phyloP scores from a whole-genome alignment of 805 yeast genomes.

The Millerozyma miso region DNA sequence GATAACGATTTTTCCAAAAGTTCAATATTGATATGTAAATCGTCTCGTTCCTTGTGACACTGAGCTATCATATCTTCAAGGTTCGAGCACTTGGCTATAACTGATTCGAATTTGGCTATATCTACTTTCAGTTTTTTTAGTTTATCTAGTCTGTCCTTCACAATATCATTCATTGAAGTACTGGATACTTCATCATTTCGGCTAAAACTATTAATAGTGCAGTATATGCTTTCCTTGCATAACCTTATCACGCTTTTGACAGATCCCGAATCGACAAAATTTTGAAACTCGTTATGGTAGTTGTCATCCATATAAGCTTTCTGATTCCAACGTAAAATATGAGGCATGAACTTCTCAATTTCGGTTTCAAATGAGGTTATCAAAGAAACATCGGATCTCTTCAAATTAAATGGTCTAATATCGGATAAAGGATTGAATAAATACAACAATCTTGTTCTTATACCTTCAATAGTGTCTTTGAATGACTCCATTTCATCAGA shows the following conservation, averaged over 20 bases:
- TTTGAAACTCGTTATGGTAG: not conserved
- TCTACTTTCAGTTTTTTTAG: slow-evolving; percentile 1
- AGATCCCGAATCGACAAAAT: not conserved
- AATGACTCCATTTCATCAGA: no score
- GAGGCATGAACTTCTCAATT: not conserved
- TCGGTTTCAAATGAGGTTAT: not conserved
- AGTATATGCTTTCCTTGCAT: not conserved
- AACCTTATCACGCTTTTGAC: not conserved
- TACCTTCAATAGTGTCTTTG: no score
- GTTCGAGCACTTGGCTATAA: slow-evolving; percentile 3
- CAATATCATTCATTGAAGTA: not conserved
- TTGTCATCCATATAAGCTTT: not conserved
- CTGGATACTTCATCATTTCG: not conserved
- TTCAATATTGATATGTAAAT: slow-evolving; percentile 41
- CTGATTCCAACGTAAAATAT: not conserved
- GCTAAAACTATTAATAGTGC: not conserved
- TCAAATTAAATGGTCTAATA: not conserved
- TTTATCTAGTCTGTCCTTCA: not conserved
- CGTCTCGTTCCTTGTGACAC: slow-evolving; percentile 33
- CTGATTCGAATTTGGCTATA: not conserved
- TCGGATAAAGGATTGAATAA: not conserved
- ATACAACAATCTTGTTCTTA: no score
- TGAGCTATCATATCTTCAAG: slow-evolving; percentile 8
- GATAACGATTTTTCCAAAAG: slow-evolving; percentile 42
- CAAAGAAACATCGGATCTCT: not conserved